These are phyloP conservation scores for Actinidia arguta DNA, from an alignment of 179 eudicot species.

Conservation along the genomic window DNA sequence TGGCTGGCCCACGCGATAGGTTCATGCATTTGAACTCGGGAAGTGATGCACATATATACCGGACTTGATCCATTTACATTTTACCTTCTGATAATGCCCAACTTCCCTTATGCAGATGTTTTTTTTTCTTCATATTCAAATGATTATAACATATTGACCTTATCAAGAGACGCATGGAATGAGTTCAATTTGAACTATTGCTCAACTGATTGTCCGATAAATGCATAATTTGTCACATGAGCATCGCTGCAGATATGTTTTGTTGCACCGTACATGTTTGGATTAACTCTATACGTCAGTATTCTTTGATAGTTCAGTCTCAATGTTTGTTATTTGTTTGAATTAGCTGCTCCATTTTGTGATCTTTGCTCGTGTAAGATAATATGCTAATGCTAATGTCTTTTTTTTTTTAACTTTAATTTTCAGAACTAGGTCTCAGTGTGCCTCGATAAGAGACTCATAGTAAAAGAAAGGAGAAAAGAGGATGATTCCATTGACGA, in stretches of 20 bases:
- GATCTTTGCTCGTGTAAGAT: not conserved
- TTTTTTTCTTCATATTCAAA: not conserved
- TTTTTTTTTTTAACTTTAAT: conserved; percentile 6
- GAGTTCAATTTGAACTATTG: not conserved
- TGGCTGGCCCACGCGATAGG: conserved; percentile 6
- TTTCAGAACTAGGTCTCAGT: conserved; percentile 63
- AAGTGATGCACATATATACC: not conserved
- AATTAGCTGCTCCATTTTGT: not conserved
- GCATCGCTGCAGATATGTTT: too few relatives aligned
- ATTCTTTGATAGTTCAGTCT: not conserved
- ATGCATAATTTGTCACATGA: not conserved
- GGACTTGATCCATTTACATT: not conserved
- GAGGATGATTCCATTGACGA: not conserved
- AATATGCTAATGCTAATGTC: not conserved
- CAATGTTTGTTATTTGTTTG: not conserved
- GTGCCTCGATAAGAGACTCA: conserved; percentile 48
- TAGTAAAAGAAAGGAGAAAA: not conserved
- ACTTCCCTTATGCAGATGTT: not conserved
- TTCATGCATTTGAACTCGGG: not conserved
- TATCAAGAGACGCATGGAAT: not conserved
- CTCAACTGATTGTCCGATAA: not conserved
- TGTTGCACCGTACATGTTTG: not conserved
- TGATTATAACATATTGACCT: not conserved
- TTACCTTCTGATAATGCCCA: not conserved
- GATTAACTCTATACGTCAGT: not conserved